These are phyloP conservation scores for Parietichytrium sp. DNA, from an alignment of 108 stramenopile species.

Conservation along the genomic window DNA sequence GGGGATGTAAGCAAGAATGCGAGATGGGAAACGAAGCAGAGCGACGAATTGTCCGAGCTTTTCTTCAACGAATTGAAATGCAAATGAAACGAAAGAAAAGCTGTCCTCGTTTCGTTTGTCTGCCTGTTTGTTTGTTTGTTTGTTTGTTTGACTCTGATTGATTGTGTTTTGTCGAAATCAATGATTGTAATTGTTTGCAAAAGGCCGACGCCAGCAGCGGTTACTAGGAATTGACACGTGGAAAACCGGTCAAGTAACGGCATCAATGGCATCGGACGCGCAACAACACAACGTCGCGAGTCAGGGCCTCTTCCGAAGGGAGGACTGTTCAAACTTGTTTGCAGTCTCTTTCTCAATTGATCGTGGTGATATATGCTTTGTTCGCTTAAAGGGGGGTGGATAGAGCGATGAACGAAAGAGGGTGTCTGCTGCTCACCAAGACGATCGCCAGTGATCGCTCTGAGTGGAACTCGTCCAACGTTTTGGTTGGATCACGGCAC, in stretches of 20 bases:
- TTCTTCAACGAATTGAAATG: not conserved
- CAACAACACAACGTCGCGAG: not conserved
- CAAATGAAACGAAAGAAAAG: not conserved
- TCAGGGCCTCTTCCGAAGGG: not conserved
- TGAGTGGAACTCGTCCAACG: too few relatives aligned
- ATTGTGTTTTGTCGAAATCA: too few relatives aligned
- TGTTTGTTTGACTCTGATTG: not conserved
- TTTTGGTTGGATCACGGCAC: too few relatives aligned
- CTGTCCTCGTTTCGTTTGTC: not conserved
- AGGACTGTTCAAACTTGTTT: not conserved
- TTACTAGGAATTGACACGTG: not conserved
- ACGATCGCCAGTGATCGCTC: too few relatives aligned
- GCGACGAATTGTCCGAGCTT: not conserved
- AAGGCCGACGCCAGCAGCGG: not conserved
- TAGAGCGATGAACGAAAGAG: too few relatives aligned
- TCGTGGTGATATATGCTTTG: too few relatives aligned
- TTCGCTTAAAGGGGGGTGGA: too few relatives aligned
- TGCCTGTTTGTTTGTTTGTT: not conserved
- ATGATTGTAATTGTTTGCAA: not conserved
- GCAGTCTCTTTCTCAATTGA: too few relatives aligned
- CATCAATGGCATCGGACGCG: not conserved
- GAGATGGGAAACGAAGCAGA: not conserved
- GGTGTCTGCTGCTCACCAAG: too few relatives aligned
- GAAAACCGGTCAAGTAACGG: not conserved
- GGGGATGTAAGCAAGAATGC: not conserved